A percentile compares a stretch with the other conserved stretches of the same genome.
These are phyloP conservation scores for Fusarium denticulatum DNA, from an alignment of 2,329 filamentous ascomycete genomes.

Conservation along the genomic window DNA sequence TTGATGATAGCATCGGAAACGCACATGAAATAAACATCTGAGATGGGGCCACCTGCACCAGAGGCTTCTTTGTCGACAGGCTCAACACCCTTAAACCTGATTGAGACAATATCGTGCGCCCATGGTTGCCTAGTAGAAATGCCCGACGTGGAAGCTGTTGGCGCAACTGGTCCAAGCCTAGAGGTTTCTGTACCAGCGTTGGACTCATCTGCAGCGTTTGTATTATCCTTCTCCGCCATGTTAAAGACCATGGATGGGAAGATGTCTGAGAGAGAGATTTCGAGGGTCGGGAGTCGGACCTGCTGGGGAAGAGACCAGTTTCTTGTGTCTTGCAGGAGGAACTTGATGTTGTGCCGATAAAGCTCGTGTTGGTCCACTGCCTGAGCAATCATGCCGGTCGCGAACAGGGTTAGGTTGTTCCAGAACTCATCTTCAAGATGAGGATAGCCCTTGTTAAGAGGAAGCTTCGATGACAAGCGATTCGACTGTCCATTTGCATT, in stretches of 20 bases:
- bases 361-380: slow-evolving; percentile 60
- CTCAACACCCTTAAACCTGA: slow-evolving; percentile 64
- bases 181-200: slow-evolving; percentile 13
- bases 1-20: slow-evolving; percentile 65
- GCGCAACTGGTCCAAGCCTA: slow-evolving; percentile 40
- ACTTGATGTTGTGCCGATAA: slow-evolving; percentile 56
- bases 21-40: slow-evolving; percentile 47
- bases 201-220: slow-evolving; percentile 5
- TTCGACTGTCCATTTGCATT: slow-evolving; percentile 38
- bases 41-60: slow-evolving; percentile 3
- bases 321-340: slow-evolving; percentile 46
- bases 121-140: slow-evolving; percentile 55
- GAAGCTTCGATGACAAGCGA: slow-evolving; percentile 53
- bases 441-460: slow-evolving; percentile 56
- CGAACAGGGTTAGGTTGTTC: slow-evolving; percentile 60
- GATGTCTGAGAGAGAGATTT: slow-evolving; percentile 60
- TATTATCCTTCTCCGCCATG: slow-evolving; percentile 27
- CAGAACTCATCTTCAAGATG: slow-evolving; percentile 62
- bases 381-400: slow-evolving; percentile 62
- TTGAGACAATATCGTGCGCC: slow-evolving; percentile 67
- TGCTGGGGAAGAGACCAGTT: slow-evolving; percentile 55
- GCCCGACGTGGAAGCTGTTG: slow-evolving; percentile 24
- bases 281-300: slow-evolving; percentile 59
- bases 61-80: slow-evolving; percentile 26
- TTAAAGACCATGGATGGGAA: slow-evolving; percentile 50